These are phyloP conservation scores for Colletotrichum gloeosporioides DNA, from an alignment of 2,329 filamentous ascomycete species.

Conservation along the genomic window DNA sequence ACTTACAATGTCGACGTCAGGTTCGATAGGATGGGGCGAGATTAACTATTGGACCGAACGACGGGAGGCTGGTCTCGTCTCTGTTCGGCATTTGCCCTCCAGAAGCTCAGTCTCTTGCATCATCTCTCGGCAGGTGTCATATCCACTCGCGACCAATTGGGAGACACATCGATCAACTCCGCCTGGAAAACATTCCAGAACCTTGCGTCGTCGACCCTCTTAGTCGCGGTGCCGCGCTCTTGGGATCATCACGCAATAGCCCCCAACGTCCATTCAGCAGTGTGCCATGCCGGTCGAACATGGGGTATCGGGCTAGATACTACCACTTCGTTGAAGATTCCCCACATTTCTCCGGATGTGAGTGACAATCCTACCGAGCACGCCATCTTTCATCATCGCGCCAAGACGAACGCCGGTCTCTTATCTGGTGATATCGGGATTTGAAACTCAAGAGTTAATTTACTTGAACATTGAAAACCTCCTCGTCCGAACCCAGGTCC, in stretches of 20 bases:
- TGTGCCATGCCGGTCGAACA: neutral
- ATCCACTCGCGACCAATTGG: neutral
- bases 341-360: neutral
- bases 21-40: neutral
- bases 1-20: neutral
- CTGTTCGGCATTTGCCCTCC: neutral
- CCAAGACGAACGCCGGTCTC: constrained; percentile 6
- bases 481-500: neutral
- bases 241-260: constrained; percentile 11
- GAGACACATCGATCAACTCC: neutral
- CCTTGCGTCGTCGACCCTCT: neutral
- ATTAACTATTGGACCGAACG: neutral
- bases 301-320: neutral
- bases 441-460: neutral
- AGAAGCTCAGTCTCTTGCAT: neutral
- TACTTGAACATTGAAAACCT: neutral
- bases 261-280: neutral
- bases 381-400: constrained; percentile 17
- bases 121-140: neutral
- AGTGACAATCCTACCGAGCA: neutral
- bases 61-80: neutral
- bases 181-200: neutral
- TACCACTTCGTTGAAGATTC: neutral
- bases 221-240: neutral
- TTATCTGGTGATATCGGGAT: neutral